These are phyloP conservation scores for Bonia amplexicaulis DNA, from an alignment of 176 grass and related monocot species.

Conservation along the genomic window DNA sequence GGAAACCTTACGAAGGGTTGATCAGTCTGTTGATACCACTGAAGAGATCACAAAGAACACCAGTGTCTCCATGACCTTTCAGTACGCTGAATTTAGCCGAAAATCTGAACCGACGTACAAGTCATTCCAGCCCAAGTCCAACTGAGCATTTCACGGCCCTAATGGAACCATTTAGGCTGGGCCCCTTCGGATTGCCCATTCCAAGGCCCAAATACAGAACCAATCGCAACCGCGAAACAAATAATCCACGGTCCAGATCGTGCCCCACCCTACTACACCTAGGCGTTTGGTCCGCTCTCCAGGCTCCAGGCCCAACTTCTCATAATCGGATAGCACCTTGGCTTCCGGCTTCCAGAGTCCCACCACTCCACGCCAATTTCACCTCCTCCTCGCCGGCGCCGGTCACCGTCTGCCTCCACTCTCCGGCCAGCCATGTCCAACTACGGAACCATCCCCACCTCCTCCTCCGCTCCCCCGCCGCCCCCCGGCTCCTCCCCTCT, in stretches of 20 bases:
- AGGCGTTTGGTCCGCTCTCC: neutral
- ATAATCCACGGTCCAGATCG: neutral
- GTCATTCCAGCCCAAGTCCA: too few species aligned
- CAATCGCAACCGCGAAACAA: neutral
- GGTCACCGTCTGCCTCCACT: neutral
- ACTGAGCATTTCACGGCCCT: neutral
- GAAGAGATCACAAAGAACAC: too few species aligned
- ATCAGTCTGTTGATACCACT: too few species aligned
- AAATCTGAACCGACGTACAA: too few species aligned
- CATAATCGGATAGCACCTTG: constrained; percentile 5
- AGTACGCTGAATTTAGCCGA: too few species aligned
- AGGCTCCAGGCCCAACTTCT: neutral
- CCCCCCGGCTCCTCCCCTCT: constrained; percentile 42
- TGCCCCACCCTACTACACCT: neutral
- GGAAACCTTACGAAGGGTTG: too few species aligned
- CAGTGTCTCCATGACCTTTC: too few species aligned
- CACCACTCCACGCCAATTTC: neutral
- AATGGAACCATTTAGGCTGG: neutral
- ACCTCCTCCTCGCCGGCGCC: neutral
- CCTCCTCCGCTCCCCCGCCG: constrained; percentile 25
- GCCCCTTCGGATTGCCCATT: neutral
- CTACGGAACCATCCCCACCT: constrained; percentile 81
- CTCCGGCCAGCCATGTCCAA: constrained; percentile 57
- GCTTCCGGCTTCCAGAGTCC: neutral
- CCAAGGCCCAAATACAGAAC: neutral